Conservation (phyloP, 768 basidiomycete species). For the Chalciporus pseudorubinellus region DNA sequence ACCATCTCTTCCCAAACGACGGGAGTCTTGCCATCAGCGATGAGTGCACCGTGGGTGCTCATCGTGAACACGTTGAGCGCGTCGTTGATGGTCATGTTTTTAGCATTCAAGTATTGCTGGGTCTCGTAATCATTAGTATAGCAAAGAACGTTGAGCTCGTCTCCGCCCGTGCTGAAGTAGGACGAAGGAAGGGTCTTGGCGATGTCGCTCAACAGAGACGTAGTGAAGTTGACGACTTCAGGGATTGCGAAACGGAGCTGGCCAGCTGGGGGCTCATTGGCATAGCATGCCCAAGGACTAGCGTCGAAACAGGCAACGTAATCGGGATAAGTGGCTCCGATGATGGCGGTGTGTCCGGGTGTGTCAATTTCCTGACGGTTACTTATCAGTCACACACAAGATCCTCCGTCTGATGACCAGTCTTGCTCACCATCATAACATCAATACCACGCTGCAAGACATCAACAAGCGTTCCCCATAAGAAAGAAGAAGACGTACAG, state of each 20-base stretch:
- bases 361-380: conserved; percentile 70
- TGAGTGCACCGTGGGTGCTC: conserved; percentile 56
- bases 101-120: conserved; percentile 48
- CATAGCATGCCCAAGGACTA: conserved; percentile 58
- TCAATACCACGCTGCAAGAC: conserved; percentile 64
- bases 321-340: conserved; percentile 66
- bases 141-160: conserved; percentile 71
- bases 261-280: conserved; percentile 77
- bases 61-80: conserved; percentile 64
- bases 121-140: conserved; percentile 63
- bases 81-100: conserved; percentile 54
- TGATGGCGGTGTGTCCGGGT: conserved; percentile 75
- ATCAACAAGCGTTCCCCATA: neutral
- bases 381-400: neutral
- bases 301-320: conserved; percentile 63
- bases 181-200: conserved; percentile 51
- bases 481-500: conserved; percentile 43
- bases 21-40: conserved; percentile 61
- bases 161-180: conserved; percentile 81
- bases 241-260: conserved; percentile 72
- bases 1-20: conserved; percentile 80
- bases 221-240: conserved; percentile 58
- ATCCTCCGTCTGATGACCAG: no score
- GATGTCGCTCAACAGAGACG: conserved; percentile 49
- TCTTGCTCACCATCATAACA: conserved; percentile 47